Evolutionary conservation across 768 basidiomycete species (phyloP).

Genomic region (Pholiota molesta): DNA sequence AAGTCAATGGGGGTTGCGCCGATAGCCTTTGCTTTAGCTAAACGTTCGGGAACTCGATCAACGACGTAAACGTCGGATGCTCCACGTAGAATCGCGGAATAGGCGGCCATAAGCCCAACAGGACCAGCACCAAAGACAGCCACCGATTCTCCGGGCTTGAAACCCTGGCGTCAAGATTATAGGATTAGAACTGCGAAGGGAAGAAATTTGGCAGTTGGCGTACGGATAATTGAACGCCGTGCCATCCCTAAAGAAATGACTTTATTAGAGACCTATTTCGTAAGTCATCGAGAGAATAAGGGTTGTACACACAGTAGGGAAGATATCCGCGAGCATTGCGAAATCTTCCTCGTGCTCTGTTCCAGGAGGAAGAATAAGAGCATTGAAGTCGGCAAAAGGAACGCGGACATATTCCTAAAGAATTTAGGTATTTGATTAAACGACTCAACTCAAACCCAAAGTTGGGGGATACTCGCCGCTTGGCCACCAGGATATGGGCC

Average conservation of each 20-base stretch:
- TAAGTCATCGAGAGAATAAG: not conserved
- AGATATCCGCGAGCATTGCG: slow-evolving; percentile 55
- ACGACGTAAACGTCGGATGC: slow-evolving; percentile 58
- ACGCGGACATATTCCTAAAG: slow-evolving; percentile 55
- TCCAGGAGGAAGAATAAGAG: slow-evolving; percentile 52
- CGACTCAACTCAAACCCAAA: not conserved
- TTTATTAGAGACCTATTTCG: not conserved
- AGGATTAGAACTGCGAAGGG: not conserved
- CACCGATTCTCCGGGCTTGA: slow-evolving; percentile 54
- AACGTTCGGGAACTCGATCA: slow-evolving; percentile 56
- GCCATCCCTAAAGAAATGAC: slow-evolving; percentile 44
- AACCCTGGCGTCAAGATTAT: slow-evolving; percentile 33
- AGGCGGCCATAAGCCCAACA: slow-evolving; percentile 61
- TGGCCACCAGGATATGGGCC: slow-evolving; percentile 58
- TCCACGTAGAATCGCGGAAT: slow-evolving; percentile 54
- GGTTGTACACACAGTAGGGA: slow-evolving; percentile 46
- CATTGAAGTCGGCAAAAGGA: slow-evolving; percentile 61
- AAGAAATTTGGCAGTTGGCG: slow-evolving; percentile 3
- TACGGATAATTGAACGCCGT: slow-evolving; percentile 52
- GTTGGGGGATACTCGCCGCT: slow-evolving; percentile 34
- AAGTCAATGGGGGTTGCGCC: slow-evolving; percentile 56
- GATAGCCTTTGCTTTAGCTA: slow-evolving; percentile 54
- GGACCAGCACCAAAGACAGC: slow-evolving; percentile 58
- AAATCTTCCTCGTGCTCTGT: slow-evolving; percentile 60
- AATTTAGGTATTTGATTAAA: not conserved